A percentile compares a stretch with the other conserved stretches of the same genome.
Conservation (phyloP, 2,329 filamentous ascomycete species). For the Alternaria gaisen region DNA sequence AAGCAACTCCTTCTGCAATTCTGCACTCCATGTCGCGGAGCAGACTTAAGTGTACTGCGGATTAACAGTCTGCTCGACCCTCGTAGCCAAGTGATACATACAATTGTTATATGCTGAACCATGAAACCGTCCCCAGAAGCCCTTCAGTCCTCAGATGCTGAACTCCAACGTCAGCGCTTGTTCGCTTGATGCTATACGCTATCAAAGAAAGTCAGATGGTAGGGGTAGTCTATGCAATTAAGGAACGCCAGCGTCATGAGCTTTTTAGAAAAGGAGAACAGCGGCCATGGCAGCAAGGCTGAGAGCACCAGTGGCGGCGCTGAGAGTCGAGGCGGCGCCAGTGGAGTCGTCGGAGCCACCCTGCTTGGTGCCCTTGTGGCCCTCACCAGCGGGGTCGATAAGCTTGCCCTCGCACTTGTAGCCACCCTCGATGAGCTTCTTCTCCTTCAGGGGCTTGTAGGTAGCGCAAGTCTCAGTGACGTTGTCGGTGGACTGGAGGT, state of each 20-base stretch:
- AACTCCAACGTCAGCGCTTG: slow-evolving; percentile 34
- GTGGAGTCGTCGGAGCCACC: slow-evolving; percentile 28
- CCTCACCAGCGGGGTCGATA: slow-evolving; percentile 48
- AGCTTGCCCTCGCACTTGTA: slow-evolving; percentile 54
- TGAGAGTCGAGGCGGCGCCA: slow-evolving; percentile 52
- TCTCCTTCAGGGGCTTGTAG: slow-evolving; percentile 56
- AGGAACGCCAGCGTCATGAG: slow-evolving; percentile 48
- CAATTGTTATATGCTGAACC: slow-evolving; percentile 44
- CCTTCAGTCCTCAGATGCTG: slow-evolving; percentile 36
- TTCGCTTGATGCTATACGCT: slow-evolving; percentile 42
- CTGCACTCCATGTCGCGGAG: slow-evolving; percentile 25
- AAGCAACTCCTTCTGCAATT: slow-evolving; percentile 32
- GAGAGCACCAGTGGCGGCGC: slow-evolving; percentile 53
- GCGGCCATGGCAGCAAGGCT: slow-evolving; percentile 58
- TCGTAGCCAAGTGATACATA: slow-evolving; percentile 50
- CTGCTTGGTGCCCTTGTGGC: slow-evolving; percentile 47
- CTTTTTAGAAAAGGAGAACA: slow-evolving; percentile 58
- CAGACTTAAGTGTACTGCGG: slow-evolving; percentile 39
- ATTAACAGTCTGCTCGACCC: slow-evolving; percentile 46
- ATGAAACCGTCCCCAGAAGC: slow-evolving; percentile 36
- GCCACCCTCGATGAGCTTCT: slow-evolving; percentile 55
- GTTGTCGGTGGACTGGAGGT: slow-evolving; percentile 58
- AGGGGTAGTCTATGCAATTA: slow-evolving; percentile 53
- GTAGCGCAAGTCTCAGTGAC: slow-evolving; percentile 51
- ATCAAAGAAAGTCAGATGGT: slow-evolving; percentile 45